Conservation (phyloP, 2,329 filamentous ascomycete species). For the Endothia cerciana region DNA sequence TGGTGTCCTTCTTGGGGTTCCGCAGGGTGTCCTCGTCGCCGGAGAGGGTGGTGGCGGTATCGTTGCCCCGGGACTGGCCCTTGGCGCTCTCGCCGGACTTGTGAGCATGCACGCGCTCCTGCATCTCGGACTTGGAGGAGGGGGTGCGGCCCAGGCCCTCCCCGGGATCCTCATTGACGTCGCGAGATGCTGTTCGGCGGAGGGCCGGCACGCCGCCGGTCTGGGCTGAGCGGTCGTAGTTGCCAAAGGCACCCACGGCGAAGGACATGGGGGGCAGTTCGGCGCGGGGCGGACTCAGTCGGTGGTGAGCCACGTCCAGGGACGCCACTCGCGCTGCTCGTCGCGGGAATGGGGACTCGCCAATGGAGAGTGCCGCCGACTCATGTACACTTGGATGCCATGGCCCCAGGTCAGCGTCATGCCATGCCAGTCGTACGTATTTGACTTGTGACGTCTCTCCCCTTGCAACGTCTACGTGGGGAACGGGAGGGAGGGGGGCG, state of each 20-base stretch:
- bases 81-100: slow-evolving; percentile 6
- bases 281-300: not conserved
- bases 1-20: slow-evolving; percentile 29
- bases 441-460: too few relatives aligned
- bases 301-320: not conserved
- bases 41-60: slow-evolving; percentile 28
- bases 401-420: not conserved
- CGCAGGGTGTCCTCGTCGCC: slow-evolving; percentile 36
- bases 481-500: not conserved
- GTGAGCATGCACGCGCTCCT: slow-evolving; percentile 28
- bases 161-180: slow-evolving; percentile 33
- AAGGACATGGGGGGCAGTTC: slow-evolving; percentile 44
- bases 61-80: slow-evolving; percentile 24
- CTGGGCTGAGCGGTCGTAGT: slow-evolving; percentile 54
- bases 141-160: not conserved
- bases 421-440: not conserved
- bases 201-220: slow-evolving; percentile 43
- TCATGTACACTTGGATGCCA: not conserved
- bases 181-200: slow-evolving; percentile 32
- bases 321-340: slow-evolving; percentile 9
- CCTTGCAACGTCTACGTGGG: too few relatives aligned
- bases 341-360: not conserved
- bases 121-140: slow-evolving; percentile 1
- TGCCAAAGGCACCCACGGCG: slow-evolving; percentile 46
- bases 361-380: not conserved